A percentile compares a stretch with the other conserved stretches of the same genome.
Evolutionary conservation across 148 eudicot species (phyloP).

Genomic region (Rhododendron williamsianum): DNA sequence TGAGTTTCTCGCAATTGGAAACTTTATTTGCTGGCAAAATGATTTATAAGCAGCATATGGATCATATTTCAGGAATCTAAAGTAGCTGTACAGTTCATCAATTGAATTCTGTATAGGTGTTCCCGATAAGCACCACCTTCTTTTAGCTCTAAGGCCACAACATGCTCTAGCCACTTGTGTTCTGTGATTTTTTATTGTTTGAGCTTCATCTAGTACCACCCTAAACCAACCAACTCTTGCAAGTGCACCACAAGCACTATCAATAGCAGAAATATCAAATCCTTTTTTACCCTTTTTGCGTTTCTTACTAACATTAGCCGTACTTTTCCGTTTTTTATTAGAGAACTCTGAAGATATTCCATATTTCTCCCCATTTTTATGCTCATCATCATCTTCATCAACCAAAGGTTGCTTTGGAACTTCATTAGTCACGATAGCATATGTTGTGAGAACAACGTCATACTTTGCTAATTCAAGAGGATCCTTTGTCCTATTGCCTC

Average conservation of each 20-base stretch:
- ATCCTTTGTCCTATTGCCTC: slow-evolving; percentile 76
- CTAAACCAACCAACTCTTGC: slow-evolving; percentile 87
- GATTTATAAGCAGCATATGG: slow-evolving; percentile 65
- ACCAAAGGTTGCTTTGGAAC: slow-evolving; percentile 84
- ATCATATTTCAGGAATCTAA: slow-evolving; percentile 82
- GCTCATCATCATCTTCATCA: slow-evolving; percentile 75
- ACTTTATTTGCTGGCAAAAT: slow-evolving; percentile 55
- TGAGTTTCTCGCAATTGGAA: slow-evolving; percentile 75
- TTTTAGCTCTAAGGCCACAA: slow-evolving; percentile 92
- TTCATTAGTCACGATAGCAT: slow-evolving; percentile 84
- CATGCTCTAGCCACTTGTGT: slow-evolving; percentile 95
- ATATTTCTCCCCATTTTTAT: slow-evolving; percentile 49
- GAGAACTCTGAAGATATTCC: slow-evolving; percentile 61
- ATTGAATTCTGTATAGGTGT: slow-evolving; percentile 94
- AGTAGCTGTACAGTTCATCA: slow-evolving; percentile 93
- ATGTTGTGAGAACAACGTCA: slow-evolving; percentile 93
- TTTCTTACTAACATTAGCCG: slow-evolving; percentile 35
- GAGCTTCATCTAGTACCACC: slow-evolving; percentile 97
- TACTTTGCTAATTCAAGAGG: slow-evolving; percentile 62
- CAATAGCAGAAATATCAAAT: slow-evolving; percentile 39
- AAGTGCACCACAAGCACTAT: slow-evolving; percentile 61
- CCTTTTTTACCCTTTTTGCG: slow-evolving; percentile 70
- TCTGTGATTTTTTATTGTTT: slow-evolving; percentile 91
- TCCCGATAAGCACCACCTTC: slow-evolving; percentile 98
- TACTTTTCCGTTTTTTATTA: slow-evolving; percentile 53